Base-by-base conservation (phyloP, 176 grass and related monocot species). In the Oryza glaberrima region DNA sequence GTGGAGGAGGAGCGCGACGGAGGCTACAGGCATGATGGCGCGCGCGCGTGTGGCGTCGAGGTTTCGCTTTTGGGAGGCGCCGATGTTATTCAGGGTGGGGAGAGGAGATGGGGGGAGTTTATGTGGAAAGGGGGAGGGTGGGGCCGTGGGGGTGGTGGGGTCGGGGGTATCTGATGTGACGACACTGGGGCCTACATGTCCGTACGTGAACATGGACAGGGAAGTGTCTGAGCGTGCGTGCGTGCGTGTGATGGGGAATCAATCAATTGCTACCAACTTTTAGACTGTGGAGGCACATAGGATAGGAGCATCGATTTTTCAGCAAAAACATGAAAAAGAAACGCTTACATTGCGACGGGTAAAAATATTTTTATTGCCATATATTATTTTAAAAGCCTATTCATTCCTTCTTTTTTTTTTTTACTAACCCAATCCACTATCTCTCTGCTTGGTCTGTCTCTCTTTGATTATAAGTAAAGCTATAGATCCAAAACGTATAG, bases 101-200 rank as follows among this genome's bases (percentile, higher is more conserved):
- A n/a, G 19, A 14, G 6, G 80, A 14, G 25, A 14, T 30, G 45
- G 77, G 77, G 22, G 35, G 34, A 8, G 77, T 86, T 84, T 64
- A 72, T 72, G 88, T 28, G 30, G 52, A 67, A 45, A 68, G 81
- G 38, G 38, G 38, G 25, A 25, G 23, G 23, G 23, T 25, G 23
- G 23, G 23, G 23, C 23, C 23, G 35, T 36, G 52, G 52, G 51
- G 52, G 14, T 19, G 76, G 75, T 68, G 75, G 45, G 58, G 35
- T 16, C 73, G 12, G n/a, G 8, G 47, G 36, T 15, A 81, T 45
- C 61, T 80, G 87, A 80, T 67, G 46, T 85, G 87, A 89, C 76
- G 36, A 69, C 9, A 6, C 63, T 13, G 49, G 82, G 87, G 1
- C 87, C 87, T 14, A 11, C 6, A 3, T 76, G 77, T 15, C 87